Evolutionary conservation across 768 basidiomycete genomes (phyloP), one percentile per base, ranked within the genome.

Genomic region (Pholiota molesta): DNA sequence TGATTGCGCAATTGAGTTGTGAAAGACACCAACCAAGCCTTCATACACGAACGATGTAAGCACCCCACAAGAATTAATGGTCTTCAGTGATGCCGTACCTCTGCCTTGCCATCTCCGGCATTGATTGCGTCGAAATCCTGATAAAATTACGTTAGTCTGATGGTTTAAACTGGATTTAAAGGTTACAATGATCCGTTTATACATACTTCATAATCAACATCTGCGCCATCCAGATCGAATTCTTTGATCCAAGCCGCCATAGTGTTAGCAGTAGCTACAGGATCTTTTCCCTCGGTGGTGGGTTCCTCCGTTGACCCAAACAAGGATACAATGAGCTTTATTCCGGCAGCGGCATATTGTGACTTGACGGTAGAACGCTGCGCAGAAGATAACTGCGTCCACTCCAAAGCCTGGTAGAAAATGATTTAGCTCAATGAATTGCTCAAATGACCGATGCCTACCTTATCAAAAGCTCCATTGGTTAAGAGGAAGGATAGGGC

Each of bases 181-280:
- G 47, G 7, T 11, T 11, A 5, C 19, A 16, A 17, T 6, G 42
- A 37, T 45, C 26, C 14, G n/a, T 47, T 10, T 28, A 49, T 5
- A 45, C 60, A 39, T 33, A 79, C 81, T 75, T 87, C 89, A 66
- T 90, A 91, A 72, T 91, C 89, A 35, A 92, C 85, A 69, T 91
- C 89, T 19, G 89, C 82, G 51, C 90, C 90, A 67, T 91, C 89
- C n/a, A 91, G 73, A 52, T 77, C 72, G 59, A 79, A 88, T 63
- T 84, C 63, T 61, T 82, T 84, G 11, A 91, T 89, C 78, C 80
- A 92, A 6, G 81, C 80, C 0, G 89, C 88, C 71, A 91, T 79
- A 2, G 81, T 83, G 63, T 86, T 83, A 0, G 90, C 90, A 13
- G 84, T 84, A 5, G 75, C 74, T 2, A 84, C 73, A 17, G 89